Evolutionary conservation across 768 basidiomycete genomes (phyloP), one percentile per base, ranked within the genome.

Genomic region (Pulveroboletus frians): DNA sequence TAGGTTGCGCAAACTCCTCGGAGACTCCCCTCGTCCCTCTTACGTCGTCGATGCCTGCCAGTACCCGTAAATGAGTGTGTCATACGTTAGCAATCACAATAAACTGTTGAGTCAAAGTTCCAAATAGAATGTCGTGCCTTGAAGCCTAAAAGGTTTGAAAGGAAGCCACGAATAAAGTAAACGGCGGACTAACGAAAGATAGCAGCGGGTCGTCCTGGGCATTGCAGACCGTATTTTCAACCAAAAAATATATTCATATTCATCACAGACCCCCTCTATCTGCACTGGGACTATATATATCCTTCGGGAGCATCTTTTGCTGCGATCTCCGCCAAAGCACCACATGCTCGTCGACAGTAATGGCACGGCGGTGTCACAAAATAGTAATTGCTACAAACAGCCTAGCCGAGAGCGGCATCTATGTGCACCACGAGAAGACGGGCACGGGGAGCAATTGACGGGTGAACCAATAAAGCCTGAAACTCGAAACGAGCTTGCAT

Each of bases 61-160:
- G 45, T 39, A 39, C 14, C 36, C 37, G 27, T 32, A 30, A 51
- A 47, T 37, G 47, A 53, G 46, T 49, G 39, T 46, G 36, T 49
- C 44, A 44, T 46, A 7, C 18, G 10, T 5, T 27, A 8, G 23
- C 21, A n/a, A 42, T 48, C 40, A 26, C 23, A 37, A 37, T 30
- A 30, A 55, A 39, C 36, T 37, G 13, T 30, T 21, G 20, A 46
- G 18, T 23, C 43, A 39, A 27, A 13, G 23, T 6, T 39, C 29
- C 3, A 30, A 43, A 58, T 35, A 18, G 21, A 48, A 36, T 37
- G 3, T 26, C 17, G 47, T 48, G 30, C 47, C 38, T 46, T 15
- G 53, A 42, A 51, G 30, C 26, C 37, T 37, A 31, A 39, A 41
- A 44, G 20, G 13, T 15, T 21, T 3, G 17, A 43, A 51, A 30